phyloP scores from a whole-genome alignment of 2,329 filamentous ascomycete genomes.

The Tolypocladium cylindrosporum region DNA sequence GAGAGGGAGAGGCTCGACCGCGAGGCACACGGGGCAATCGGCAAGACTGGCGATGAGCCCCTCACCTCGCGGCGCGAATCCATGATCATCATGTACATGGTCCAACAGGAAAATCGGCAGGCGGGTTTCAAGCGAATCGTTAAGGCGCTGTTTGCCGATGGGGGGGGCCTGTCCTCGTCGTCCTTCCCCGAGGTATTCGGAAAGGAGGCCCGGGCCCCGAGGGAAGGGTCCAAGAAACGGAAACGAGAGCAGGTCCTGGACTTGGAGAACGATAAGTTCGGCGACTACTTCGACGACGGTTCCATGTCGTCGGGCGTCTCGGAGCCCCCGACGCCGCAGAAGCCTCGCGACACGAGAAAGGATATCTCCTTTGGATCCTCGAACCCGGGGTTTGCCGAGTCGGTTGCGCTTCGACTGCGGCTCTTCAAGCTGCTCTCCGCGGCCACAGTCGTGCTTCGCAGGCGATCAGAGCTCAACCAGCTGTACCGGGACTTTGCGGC shows the following conservation, averaged over 20 bases:
- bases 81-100: slow-evolving; percentile 52
- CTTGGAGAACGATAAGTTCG: slow-evolving; percentile 49
- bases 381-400: slow-evolving; percentile 32
- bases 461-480: slow-evolving; percentile 31
- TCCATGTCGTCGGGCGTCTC: slow-evolving; percentile 36
- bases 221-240: slow-evolving; percentile 34
- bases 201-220: slow-evolving; percentile 42
- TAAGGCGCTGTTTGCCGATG: slow-evolving; percentile 59
- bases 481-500: slow-evolving; percentile 51
- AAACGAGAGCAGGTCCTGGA: slow-evolving; percentile 40
- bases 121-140: slow-evolving; percentile 44
- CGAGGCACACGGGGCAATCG: slow-evolving; percentile 15
- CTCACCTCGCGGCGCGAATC: slow-evolving; percentile 34
- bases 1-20: slow-evolving; percentile 43
- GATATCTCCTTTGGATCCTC: slow-evolving; percentile 10
- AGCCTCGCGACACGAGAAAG: slow-evolving; percentile 16
- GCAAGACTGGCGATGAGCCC: slow-evolving; percentile 12
- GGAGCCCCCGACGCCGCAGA: slow-evolving; percentile 35
- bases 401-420: slow-evolving; percentile 51
- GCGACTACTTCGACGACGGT: slow-evolving; percentile 51
- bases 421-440: slow-evolving; percentile 48
- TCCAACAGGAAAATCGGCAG: slow-evolving; percentile 33
- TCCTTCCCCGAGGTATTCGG: slow-evolving; percentile 59
- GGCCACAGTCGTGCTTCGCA: slow-evolving; percentile 34
- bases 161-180: slow-evolving; percentile 37